Conservation (phyloP, 148 eudicot genomes). For the Cornus kousa region DNA sequence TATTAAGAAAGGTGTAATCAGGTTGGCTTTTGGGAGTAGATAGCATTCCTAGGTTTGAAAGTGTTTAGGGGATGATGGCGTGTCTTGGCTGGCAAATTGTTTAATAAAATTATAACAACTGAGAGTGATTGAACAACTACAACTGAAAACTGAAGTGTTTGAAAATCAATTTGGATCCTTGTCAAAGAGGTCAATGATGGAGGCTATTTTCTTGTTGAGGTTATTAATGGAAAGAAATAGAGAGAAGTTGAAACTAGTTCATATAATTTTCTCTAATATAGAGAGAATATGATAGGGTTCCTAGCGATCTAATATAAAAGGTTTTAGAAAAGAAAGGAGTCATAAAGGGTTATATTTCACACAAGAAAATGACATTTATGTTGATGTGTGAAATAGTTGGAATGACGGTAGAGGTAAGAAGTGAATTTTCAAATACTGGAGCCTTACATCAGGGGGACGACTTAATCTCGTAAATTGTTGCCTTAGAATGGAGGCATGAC, state of each 20-base stretch:
- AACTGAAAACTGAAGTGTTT: too few species aligned
- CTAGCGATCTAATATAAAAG: neutral
- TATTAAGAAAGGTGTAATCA: neutral
- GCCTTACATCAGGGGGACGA: too few species aligned
- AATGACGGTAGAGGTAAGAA: too few species aligned
- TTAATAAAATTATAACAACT: neutral
- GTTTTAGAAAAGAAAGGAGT: neutral
- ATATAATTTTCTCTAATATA: too few species aligned
- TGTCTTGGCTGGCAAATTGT: neutral
- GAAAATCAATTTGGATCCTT: neutral
- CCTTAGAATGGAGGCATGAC: too few species aligned
- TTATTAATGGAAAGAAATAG: neutral
- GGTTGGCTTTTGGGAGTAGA: neutral
- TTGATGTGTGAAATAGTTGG: too few species aligned
- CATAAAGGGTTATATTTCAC: neutral
- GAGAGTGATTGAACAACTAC: too few species aligned
- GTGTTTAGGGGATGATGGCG: neutral
- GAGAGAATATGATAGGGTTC: neutral
- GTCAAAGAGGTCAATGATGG: neutral
- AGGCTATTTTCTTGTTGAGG: neutral
- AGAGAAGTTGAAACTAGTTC: neutral
- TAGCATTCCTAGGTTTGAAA: neutral
- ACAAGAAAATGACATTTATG: too few species aligned
- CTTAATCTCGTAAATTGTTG: too few species aligned
- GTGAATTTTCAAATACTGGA: too few species aligned